These are phyloP conservation scores for Vaccinium darrowii DNA, from an alignment of 148 eudicot species.

Conservation along the genomic window DNA sequence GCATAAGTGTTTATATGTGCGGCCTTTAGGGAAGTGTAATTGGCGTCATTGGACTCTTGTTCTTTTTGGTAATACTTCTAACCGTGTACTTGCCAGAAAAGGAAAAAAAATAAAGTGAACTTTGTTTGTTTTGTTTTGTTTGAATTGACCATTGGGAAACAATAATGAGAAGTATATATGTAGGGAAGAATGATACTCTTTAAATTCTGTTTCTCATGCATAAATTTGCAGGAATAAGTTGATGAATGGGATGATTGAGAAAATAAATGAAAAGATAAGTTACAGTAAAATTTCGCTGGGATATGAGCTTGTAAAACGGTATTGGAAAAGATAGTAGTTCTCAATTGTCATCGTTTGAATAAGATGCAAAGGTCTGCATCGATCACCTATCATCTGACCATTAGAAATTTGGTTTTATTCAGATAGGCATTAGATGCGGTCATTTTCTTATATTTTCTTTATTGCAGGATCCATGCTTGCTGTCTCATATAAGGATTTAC, in stretches of 20 bases:
- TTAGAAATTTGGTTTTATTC: not conserved
- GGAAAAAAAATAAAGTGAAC: not conserved
- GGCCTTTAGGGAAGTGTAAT: not conserved
- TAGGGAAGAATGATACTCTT: not conserved
- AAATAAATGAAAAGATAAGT: not conserved
- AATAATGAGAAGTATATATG: not conserved
- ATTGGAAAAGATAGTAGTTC: not conserved
- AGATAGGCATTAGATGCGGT: not conserved
- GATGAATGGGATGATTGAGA: not conserved
- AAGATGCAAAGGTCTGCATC: not conserved
- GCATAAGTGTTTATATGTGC: not conserved
- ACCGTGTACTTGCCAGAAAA: not conserved
- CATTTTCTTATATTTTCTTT: constrained; percentile 8
- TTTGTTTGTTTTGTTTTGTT: not conserved
- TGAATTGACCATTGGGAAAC: not conserved
- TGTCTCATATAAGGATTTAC: constrained; percentile 72
- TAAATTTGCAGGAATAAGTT: not conserved
- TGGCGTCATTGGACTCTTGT: not conserved
- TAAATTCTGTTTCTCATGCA: not conserved
- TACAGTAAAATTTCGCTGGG: not conserved
- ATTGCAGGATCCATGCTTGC: constrained; percentile 74
- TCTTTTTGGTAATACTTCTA: not conserved
- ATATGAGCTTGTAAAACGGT: not conserved
- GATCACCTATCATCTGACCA: not conserved
- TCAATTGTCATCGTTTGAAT: not conserved